A percentile compares a stretch with the other conserved stretches of the same genome.
Evolutionary conservation across 768 basidiomycete genomes (phyloP).

Genomic region (Tylopilus sp.): DNA sequence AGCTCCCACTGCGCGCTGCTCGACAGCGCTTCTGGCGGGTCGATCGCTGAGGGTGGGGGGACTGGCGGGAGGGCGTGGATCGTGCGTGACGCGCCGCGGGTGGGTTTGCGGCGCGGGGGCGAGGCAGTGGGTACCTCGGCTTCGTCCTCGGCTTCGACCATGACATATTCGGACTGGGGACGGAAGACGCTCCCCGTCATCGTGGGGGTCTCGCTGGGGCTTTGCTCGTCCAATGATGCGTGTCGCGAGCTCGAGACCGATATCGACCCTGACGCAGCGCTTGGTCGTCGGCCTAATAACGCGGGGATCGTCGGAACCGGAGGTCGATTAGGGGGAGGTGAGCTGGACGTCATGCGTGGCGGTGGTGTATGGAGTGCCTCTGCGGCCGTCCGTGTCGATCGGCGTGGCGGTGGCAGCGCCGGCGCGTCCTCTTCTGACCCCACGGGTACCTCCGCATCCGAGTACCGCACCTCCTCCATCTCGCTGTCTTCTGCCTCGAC

Average conservation of each 20-base stretch:
- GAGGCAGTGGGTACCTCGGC: slow-evolving; percentile 24
- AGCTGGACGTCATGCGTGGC: slow-evolving; percentile 33
- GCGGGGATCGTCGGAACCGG: slow-evolving; percentile 38
- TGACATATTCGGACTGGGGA: slow-evolving; percentile 53
- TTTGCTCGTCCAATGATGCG: slow-evolving; percentile 33
- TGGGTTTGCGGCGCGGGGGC: slow-evolving; percentile 41
- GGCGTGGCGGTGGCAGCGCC: slow-evolving; percentile 55
- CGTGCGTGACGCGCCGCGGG: slow-evolving; percentile 22
- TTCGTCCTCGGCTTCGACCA: slow-evolving; percentile 54
- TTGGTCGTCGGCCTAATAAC: slow-evolving; percentile 36
- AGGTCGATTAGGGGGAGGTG: slow-evolving; percentile 36
- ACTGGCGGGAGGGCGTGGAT: slow-evolving; percentile 32
- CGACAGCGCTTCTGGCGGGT: slow-evolving; percentile 33
- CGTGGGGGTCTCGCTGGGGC: slow-evolving; percentile 7
- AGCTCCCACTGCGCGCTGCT: slow-evolving; percentile 62
- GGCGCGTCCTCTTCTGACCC: slow-evolving; percentile 39
- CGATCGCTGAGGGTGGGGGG: slow-evolving; percentile 37
- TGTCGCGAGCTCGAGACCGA: slow-evolving; percentile 37
- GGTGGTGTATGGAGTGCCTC: slow-evolving; percentile 47
- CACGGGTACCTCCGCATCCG: slow-evolving; percentile 41
- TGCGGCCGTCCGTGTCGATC: slow-evolving; percentile 24
- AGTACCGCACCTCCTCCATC: slow-evolving; percentile 60
- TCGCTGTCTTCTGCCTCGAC: slow-evolving; percentile 74
- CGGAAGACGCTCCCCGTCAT: slow-evolving; percentile 3
- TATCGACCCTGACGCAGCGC: slow-evolving; percentile 28